These are phyloP conservation scores for Chlamydomonas incerta DNA, from an alignment of 139 green algal species.

Conservation along the genomic window DNA sequence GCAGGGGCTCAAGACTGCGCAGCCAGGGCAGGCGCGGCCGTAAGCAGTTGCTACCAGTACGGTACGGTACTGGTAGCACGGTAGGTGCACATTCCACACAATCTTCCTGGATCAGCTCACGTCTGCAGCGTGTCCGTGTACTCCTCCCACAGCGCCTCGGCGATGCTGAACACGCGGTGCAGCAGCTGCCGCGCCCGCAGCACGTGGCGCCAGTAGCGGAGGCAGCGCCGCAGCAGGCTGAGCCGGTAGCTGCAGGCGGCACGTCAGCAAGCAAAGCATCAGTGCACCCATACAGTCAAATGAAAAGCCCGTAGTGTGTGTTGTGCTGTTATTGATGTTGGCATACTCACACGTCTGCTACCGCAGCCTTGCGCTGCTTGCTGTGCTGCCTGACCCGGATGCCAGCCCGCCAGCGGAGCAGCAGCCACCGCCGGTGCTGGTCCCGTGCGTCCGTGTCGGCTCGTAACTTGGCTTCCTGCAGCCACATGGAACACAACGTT, in stretches of 20 bases:
- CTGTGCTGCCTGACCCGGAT: too few species aligned
- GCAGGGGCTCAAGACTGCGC: too few species aligned
- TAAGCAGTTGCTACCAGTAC: too few species aligned
- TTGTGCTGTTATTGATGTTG: too few species aligned
- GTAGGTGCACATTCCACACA: too few species aligned
- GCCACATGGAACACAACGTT: not conserved
- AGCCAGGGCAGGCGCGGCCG: too few species aligned
- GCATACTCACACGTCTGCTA: not conserved
- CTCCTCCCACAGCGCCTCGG: slow-evolving; percentile 29
- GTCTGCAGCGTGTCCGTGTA: not conserved
- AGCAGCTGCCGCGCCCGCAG: slow-evolving; percentile 4
- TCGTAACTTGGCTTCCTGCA: not conserved
- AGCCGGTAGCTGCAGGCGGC: not conserved
- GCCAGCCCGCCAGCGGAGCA: slow-evolving; percentile 9
- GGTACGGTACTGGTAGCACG: too few species aligned
- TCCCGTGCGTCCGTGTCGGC: not conserved
- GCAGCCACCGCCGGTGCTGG: not conserved
- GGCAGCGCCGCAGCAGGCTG: not conserved
- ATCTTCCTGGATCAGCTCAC: too few species aligned
- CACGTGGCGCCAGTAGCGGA: not conserved
- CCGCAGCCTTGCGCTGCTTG: not conserved
- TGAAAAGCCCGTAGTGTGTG: too few species aligned
- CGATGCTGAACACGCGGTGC: not conserved
- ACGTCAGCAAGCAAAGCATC: too few species aligned
- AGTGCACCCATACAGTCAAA: too few species aligned